These are phyloP conservation scores for Stipa capillata DNA, from an alignment of 176 grass and related monocot species.

Conservation along the genomic window DNA sequence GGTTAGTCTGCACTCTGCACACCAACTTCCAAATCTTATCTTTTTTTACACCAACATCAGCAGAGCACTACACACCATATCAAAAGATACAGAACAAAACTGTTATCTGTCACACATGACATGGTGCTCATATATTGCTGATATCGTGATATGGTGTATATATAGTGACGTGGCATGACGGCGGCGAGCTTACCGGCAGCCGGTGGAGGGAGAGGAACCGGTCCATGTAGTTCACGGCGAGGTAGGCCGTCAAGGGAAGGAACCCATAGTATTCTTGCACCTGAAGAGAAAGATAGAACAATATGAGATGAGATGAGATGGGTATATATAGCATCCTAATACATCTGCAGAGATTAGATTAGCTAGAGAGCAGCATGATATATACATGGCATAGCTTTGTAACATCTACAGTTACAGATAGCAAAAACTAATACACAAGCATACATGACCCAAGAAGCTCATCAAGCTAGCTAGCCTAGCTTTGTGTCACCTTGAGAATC, in stretches of 20 bases:
- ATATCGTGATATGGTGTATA: background rate
- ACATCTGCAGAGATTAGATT: background rate
- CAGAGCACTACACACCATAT: slow-evolving; percentile 16
- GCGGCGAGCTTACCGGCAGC: slow-evolving; percentile 46
- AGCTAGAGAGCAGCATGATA: background rate
- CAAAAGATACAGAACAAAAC: slow-evolving; percentile 6
- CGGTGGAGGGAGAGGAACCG: slow-evolving; percentile 75
- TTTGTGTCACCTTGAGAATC: slow-evolving; percentile 76
- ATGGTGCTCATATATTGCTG: background rate
- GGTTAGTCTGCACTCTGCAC: background rate
- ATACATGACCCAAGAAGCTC: background rate
- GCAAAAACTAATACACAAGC: background rate
- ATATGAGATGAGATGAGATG: background rate
- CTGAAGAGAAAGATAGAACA: slow-evolving; percentile 22
- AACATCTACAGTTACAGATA: no score
- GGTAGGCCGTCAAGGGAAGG: slow-evolving; percentile 86
- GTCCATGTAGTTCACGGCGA: slow-evolving; percentile 99
- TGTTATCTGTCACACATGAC: background rate
- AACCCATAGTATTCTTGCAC: slow-evolving; percentile 62
- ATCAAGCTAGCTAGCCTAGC: background rate
- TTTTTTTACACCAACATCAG: slow-evolving; percentile 30
- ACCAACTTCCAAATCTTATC: slow-evolving; percentile 36
- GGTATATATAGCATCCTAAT: background rate
- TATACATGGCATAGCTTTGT: background rate
- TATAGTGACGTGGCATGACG: background rate